phyloP scores from a whole-genome alignment of 2,329 filamentous ascomycete genomes.

The Exophiala sideris region DNA sequence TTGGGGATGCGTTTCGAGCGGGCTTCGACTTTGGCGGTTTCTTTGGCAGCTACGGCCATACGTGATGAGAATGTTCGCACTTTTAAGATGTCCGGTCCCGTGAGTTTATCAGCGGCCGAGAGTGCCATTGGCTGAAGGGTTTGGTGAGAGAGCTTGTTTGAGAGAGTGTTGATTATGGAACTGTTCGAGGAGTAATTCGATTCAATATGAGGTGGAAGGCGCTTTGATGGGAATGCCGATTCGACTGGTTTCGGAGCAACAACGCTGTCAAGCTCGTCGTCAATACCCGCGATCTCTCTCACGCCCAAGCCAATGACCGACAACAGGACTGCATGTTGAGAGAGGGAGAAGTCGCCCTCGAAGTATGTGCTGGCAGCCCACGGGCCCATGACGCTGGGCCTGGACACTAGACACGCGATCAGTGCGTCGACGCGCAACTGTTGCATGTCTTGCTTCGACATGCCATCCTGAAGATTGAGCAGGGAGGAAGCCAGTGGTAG shows the following conservation, averaged over 20 bases:
- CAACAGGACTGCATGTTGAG: conserved; percentile 77
- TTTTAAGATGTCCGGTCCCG: conserved; percentile 81
- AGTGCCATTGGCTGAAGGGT: conserved; percentile 82
- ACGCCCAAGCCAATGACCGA: conserved; percentile 77
- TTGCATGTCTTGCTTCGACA: conserved; percentile 71
- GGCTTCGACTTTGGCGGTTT: conserved; percentile 39
- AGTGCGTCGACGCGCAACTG: conserved; percentile 74
- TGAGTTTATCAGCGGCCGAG: conserved; percentile 71
- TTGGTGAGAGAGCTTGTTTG: conserved; percentile 62
- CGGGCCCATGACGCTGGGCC: conserved; percentile 72
- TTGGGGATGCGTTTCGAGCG: conserved; percentile 65
- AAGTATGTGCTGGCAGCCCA: conserved; percentile 87
- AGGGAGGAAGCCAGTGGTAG: conserved; percentile 75
- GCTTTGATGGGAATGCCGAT: conserved; percentile 72
- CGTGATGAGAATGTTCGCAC: conserved; percentile 83
- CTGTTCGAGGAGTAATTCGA: conserved; percentile 58
- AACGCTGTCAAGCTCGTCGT: conserved; percentile 45
- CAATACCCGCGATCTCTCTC: conserved; percentile 78
- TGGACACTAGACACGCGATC: conserved; percentile 73
- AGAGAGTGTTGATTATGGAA: conserved; percentile 64
- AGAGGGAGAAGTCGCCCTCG: conserved; percentile 83
- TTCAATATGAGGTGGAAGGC: conserved; percentile 70
- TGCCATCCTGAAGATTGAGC: conserved; percentile 79
- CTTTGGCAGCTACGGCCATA: conserved; percentile 61
- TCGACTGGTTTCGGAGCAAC: conserved; percentile 35